Percentiles rank a stretch among this genome's conserved stretches.
Evolutionary conservation across 768 basidiomycete genomes (phyloP).

Genomic region (Amanita exitialis): DNA sequence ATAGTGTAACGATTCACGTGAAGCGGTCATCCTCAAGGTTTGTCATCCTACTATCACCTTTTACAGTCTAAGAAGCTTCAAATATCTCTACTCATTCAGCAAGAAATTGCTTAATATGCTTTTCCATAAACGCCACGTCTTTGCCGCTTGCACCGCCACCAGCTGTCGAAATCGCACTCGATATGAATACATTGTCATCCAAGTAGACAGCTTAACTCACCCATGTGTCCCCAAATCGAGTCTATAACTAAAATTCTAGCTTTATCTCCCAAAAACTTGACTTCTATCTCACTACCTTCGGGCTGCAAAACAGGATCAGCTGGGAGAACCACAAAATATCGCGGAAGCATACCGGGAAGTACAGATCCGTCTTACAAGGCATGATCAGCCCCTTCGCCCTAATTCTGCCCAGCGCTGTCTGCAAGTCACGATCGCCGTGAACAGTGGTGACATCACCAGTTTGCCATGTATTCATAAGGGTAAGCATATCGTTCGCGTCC

Average conservation of each 20-base stretch:
- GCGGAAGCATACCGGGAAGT: slow-evolving; percentile 33
- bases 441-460: slow-evolving; percentile 36
- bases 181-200: not conserved
- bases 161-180: slow-evolving; percentile 17
- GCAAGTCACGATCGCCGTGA: slow-evolving; percentile 32
- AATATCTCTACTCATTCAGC: not conserved
- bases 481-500: slow-evolving; percentile 49
- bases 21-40: too few relatives aligned
- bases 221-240: slow-evolving; percentile 49
- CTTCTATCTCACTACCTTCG: slow-evolving; percentile 42
- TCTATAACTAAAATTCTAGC: slow-evolving; percentile 41
- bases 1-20: too few relatives aligned
- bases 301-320: slow-evolving; percentile 24
- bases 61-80: too few relatives aligned
- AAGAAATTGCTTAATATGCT: slow-evolving; percentile 34
- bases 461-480: slow-evolving; percentile 40
- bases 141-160: slow-evolving; percentile 30
- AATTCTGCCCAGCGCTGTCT: slow-evolving; percentile 28
- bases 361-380: slow-evolving; percentile 50
- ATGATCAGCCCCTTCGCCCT: slow-evolving; percentile 45
- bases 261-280: slow-evolving; percentile 27
- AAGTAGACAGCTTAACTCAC: slow-evolving; percentile 17
- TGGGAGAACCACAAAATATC: not conserved
- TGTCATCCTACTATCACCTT: too few relatives aligned
- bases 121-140: slow-evolving; percentile 32